A percentile compares a stretch with the other conserved stretches of the same genome.
Conservation (phyloP, 2,329 filamentous ascomycete species). For the Cordyceps tenuipes region DNA sequence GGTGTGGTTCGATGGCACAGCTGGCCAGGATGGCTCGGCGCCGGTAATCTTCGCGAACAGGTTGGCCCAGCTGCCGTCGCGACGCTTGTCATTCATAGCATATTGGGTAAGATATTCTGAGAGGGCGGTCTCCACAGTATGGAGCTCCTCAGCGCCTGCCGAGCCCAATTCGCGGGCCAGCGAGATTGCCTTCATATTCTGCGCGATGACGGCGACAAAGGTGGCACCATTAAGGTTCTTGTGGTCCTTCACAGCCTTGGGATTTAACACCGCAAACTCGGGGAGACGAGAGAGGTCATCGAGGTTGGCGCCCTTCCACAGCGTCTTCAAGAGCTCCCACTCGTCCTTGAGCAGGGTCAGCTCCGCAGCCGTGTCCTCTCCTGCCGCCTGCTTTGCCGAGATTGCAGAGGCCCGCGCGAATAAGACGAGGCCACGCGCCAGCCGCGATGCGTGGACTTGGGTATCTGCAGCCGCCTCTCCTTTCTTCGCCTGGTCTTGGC, state of each 20-base stretch:
- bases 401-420: conserved; percentile 21
- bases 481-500: conserved; percentile 28
- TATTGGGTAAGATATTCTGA: conserved; percentile 28
- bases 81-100: conserved; percentile 15
- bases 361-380: conserved; percentile 18
- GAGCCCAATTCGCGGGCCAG: conserved; percentile 34
- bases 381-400: conserved; percentile 19
- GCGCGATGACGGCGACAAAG: conserved; percentile 22
- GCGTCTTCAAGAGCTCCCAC: conserved; percentile 18
- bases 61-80: conserved; percentile 16
- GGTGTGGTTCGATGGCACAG: not conserved
- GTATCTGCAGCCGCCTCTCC: conserved; percentile 10
- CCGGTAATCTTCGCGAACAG: conserved; percentile 22
- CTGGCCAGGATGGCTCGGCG: conserved; percentile 21
- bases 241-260: conserved; percentile 9
- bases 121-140: conserved; percentile 31
- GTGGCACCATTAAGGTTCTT: conserved; percentile 18
- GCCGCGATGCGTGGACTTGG: conserved; percentile 19
- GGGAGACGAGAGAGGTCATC: conserved; percentile 16
- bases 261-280: conserved; percentile 21
- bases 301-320: conserved; percentile 19
- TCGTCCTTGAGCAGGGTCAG: conserved; percentile 22
- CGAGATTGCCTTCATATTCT: conserved; percentile 34
- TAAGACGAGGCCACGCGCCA: conserved; percentile 24
- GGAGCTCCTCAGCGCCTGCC: conserved; percentile 23